Base-by-base conservation (phyloP, 2,329 filamentous ascomycete species). In the Botrytis sinoallii region DNA sequence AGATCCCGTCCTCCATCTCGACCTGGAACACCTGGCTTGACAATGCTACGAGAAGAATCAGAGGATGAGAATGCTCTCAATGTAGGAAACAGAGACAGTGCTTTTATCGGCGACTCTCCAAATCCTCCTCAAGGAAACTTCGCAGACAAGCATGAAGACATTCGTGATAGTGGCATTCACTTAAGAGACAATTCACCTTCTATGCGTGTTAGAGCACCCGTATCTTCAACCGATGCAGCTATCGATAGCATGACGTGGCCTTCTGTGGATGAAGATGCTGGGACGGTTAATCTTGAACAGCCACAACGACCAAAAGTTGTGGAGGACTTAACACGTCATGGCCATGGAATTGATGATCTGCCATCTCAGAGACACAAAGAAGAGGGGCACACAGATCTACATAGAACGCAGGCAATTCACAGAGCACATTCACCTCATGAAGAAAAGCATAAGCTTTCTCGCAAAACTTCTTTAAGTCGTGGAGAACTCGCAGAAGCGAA, bases 121-220 rank as follows among this genome's bases (percentile, higher is more conserved):
- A 82, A 82, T 57, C 81, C 82, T 70, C 81, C 80, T 72, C 84
- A 79, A 73, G 74, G 64, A 69, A 63, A 55, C 18, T 79, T 79
- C 67, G 42, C 76, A 40, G 75, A 79, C 42, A 59, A 75, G 46
- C 76, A 79, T 73, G 79, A 80, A 60, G 75, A 77, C 61, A 71
- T 79, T 71, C 77, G 79, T 61, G 88, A 90, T 77, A 90, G 88
- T 80, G 88, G 87, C 40, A 85, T 89, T 44, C 86, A 89, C 76
- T 82, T 88, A 61, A 85, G 84, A 35, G 86, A 88, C 59, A 84
- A 82, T 40, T 79, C 79, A 8, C 79, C 80, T 48, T 82, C 76
- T 63, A 74, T 76, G 75, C 78, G 77, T 76, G 72, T 74, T 73
- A 72, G 79, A 77, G 73, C 77, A 67, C 79, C 77, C 68, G 71